Percentiles rank a stretch among this genome's conserved stretches.
Conservation (phyloP, 2,329 filamentous ascomycete species). For the Penicillium sp. region DNA sequence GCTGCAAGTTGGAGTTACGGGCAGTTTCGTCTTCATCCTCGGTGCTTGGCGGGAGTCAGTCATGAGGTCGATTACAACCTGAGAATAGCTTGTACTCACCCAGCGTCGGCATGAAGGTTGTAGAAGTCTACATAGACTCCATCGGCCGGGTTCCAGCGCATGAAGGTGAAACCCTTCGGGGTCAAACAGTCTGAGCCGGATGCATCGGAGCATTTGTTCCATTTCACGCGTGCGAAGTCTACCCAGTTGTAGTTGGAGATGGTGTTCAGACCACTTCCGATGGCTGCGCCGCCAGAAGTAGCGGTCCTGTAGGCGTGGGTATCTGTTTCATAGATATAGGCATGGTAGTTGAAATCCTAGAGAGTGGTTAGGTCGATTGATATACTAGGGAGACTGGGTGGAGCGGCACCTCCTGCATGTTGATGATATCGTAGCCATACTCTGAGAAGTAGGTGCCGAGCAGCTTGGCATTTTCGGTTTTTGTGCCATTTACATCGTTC, state of each 20-base stretch:
- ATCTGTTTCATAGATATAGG: slow-evolving; percentile 51
- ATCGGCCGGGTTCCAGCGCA: slow-evolving; percentile 48
- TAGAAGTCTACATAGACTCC: slow-evolving; percentile 55
- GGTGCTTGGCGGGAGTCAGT: slow-evolving; percentile 23
- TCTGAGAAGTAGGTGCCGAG: slow-evolving; percentile 52
- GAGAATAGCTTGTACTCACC: slow-evolving; percentile 25
- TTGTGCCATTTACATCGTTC: slow-evolving; percentile 56
- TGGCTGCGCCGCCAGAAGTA: slow-evolving; percentile 55
- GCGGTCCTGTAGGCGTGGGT: slow-evolving; percentile 48
- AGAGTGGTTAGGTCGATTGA: neutral
- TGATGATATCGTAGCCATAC: slow-evolving; percentile 54
- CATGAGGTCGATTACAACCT: neutral
- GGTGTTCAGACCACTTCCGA: slow-evolving; percentile 58
- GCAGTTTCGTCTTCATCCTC: slow-evolving; percentile 47
- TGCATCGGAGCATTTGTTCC: slow-evolving; percentile 45
- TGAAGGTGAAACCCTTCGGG: slow-evolving; percentile 61
- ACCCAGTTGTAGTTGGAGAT: slow-evolving; percentile 52
- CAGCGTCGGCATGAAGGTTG: slow-evolving; percentile 60
- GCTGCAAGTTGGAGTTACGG: slow-evolving; percentile 51
- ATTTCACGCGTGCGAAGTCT: slow-evolving; percentile 50
- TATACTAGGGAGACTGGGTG: neutral
- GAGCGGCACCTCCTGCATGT: slow-evolving; percentile 51
- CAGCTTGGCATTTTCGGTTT: slow-evolving; percentile 47
- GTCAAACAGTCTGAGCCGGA: slow-evolving; percentile 55
- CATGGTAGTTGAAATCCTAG: slow-evolving; percentile 59